Evolutionary conservation across 2,329 filamentous ascomycete species (phyloP).

Genomic region (Aspergillus melleus): DNA sequence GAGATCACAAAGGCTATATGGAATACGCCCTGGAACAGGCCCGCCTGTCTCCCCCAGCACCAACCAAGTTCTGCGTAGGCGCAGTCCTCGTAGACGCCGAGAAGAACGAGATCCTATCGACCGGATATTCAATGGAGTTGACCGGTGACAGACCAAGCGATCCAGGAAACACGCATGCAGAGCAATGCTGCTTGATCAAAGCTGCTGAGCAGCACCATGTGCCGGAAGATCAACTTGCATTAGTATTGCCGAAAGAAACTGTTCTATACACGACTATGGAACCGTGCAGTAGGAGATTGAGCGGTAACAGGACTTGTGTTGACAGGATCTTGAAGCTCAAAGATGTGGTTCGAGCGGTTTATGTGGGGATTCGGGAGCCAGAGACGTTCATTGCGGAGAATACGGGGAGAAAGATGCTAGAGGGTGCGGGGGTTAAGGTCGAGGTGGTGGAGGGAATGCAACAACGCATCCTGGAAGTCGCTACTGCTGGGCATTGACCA

Average conservation of each 20-base stretch:
- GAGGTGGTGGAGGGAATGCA: constrained; percentile 20
- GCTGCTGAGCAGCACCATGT: constrained; percentile 39
- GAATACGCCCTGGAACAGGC: constrained; percentile 39
- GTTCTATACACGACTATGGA: constrained; percentile 51
- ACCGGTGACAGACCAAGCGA: constrained; percentile 39
- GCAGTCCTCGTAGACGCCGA: constrained; percentile 43
- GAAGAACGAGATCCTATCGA: constrained; percentile 41
- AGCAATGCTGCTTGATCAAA: constrained; percentile 45
- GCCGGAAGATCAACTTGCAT: constrained; percentile 35
- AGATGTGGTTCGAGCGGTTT: constrained; percentile 37
- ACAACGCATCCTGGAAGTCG: constrained; percentile 16
- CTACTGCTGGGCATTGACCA: constrained; percentile 9
- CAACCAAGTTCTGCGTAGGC: constrained; percentile 46
- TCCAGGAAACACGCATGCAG: constrained; percentile 43
- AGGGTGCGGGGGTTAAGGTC: constrained; percentile 19
- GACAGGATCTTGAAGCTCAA: constrained; percentile 37
- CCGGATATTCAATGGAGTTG: constrained; percentile 46
- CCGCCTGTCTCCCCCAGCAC: constrained; percentile 37
- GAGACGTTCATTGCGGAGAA: constrained; percentile 39
- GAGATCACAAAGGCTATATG: constrained; percentile 43
- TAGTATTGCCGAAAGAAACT: constrained; percentile 42
- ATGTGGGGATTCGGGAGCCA: constrained; percentile 42
- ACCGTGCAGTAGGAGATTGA: constrained; percentile 45
- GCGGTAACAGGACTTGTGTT: constrained; percentile 41
- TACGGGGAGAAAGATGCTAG: constrained; percentile 21